phyloP scores from a whole-genome alignment of 2,329 filamentous ascomycete species.

The Pezizomycotina sp. region DNA sequence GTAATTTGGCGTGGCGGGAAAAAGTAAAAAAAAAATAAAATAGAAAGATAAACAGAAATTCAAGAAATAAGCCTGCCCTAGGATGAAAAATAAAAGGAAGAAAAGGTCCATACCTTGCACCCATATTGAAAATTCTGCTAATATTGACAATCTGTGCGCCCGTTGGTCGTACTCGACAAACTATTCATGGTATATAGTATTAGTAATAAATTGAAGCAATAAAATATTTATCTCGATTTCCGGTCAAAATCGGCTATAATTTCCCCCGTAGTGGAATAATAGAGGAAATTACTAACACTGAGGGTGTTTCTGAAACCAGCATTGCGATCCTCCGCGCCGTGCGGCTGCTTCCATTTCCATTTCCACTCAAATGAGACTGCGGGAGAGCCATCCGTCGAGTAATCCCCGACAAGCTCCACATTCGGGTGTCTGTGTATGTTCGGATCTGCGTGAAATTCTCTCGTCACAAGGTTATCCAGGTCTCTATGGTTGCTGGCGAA shows the following conservation, averaged over 20 bases:
- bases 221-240: too few species aligned
- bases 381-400: slow-evolving; percentile 61
- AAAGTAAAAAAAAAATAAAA: too few species aligned
- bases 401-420: slow-evolving; percentile 88
- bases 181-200: too few species aligned
- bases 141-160: slow-evolving; percentile 70
- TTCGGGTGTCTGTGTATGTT: slow-evolving; percentile 96
- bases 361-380: slow-evolving; percentile 86
- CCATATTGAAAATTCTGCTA: slow-evolving; percentile 91
- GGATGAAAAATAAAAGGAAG: too few species aligned
- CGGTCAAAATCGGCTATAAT: background rate
- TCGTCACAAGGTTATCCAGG: slow-evolving; percentile 80
- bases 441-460: slow-evolving; percentile 91
- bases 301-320: slow-evolving; percentile 93
- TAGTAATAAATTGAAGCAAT: too few species aligned
- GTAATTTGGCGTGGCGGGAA: too few species aligned
- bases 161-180: slow-evolving; percentile 96
- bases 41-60: too few species aligned
- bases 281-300: slow-evolving; percentile 43
- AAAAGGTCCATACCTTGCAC: slow-evolving; percentile 51
- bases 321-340: slow-evolving; percentile 55
- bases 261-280: background rate
- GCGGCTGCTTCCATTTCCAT: slow-evolving; percentile 94
- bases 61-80: too few species aligned
- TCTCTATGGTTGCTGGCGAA: slow-evolving; percentile 74